Percentiles rank a stretch among this genome's conserved stretches.
phyloP scores from a whole-genome alignment of 257 asterid species.

The Scutellaria galericulata region DNA sequence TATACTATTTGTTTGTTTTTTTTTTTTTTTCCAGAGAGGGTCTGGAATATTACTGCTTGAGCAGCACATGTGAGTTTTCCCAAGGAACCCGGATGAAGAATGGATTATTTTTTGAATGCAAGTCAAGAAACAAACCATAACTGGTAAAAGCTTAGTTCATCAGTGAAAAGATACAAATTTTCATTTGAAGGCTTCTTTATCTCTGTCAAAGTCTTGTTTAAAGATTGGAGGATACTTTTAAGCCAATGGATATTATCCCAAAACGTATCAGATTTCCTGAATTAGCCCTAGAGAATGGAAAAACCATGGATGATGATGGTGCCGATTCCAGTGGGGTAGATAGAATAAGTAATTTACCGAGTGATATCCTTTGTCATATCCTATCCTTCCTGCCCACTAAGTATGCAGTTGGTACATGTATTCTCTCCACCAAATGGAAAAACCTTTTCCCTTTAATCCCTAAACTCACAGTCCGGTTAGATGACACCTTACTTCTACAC shows the following conservation, averaged over 20 bases:
- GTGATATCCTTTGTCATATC: conserved; percentile 34
- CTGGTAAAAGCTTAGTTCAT: no score
- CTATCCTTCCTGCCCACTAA: conserved; percentile 36
- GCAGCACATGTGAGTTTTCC: conserved; percentile 2
- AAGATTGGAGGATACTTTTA: no score
- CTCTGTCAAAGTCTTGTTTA: no score
- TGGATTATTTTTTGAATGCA: background rate
- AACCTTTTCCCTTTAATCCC: conserved; percentile 31
- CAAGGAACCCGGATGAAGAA: conserved; percentile 1
- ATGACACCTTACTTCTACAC: conserved; percentile 8
- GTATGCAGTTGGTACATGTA: conserved; percentile 27
- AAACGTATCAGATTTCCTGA: conserved; percentile 7
- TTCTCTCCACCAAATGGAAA: conserved; percentile 37
- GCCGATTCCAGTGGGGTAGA: conserved; percentile 7
- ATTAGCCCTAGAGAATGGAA: background rate
- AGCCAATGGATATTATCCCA: conserved; percentile 20
- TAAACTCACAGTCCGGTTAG: conserved; percentile 21
- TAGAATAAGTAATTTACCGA: conserved; percentile 33
- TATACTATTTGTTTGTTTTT: background rate
- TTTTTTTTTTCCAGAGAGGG: background rate
- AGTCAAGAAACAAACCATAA: background rate
- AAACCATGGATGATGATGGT: conserved; percentile 6
- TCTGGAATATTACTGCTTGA: background rate
- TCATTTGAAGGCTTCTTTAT: background rate
- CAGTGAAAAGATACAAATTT: no score